A percentile compares a stretch with the other conserved stretches of the same genome.
Evolutionary conservation across 306 rosid genomes (phyloP).

Genomic region (Casuarina cunninghamiana): DNA sequence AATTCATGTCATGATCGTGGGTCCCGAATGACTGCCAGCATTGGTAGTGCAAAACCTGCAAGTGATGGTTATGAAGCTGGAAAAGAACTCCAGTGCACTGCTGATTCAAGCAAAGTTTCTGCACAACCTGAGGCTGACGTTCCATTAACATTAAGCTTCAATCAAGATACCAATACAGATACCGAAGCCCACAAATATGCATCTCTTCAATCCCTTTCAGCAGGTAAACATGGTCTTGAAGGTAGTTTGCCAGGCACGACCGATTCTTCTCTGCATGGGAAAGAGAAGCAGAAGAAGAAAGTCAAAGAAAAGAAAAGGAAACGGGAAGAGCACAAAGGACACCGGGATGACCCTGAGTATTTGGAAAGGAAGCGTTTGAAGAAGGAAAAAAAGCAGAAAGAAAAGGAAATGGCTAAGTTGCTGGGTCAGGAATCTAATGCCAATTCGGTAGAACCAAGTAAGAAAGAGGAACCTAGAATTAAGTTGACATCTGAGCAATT

Average conservation of each 20-base stretch:
- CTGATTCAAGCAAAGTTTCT: conserved; percentile 71
- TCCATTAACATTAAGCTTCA: conserved; percentile 73
- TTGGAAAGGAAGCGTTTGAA: conserved; percentile 75
- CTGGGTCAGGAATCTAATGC: conserved; percentile 37
- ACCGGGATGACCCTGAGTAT: conserved; percentile 65
- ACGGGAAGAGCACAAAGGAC: conserved; percentile 64
- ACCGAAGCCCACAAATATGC: conserved; percentile 71
- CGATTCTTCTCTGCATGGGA: conserved; percentile 46
- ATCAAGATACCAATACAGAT: conserved; percentile 71
- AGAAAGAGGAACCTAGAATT: conserved; percentile 46
- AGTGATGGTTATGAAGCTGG: conserved; percentile 70
- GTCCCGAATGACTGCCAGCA: conserved; percentile 92
- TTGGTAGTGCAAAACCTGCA: conserved; percentile 77
- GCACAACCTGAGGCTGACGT: conserved; percentile 51
- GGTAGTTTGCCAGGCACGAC: conserved; percentile 41
- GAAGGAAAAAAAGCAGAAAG: conserved; percentile 76
- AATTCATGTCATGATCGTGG: conserved; percentile 76
- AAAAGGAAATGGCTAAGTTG: conserved; percentile 72
- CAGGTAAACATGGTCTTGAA: conserved; percentile 39
- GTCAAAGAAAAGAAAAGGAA: conserved; percentile 77
- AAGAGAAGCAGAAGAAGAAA: conserved; percentile 58
- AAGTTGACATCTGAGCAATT: conserved; percentile 27
- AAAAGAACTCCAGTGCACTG: conserved; percentile 87
- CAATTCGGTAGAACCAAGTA: conserved; percentile 37
- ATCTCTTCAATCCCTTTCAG: conserved; percentile 82